Conservation (phyloP, 257 asterid genomes). For the Cordia subcordata region DNA sequence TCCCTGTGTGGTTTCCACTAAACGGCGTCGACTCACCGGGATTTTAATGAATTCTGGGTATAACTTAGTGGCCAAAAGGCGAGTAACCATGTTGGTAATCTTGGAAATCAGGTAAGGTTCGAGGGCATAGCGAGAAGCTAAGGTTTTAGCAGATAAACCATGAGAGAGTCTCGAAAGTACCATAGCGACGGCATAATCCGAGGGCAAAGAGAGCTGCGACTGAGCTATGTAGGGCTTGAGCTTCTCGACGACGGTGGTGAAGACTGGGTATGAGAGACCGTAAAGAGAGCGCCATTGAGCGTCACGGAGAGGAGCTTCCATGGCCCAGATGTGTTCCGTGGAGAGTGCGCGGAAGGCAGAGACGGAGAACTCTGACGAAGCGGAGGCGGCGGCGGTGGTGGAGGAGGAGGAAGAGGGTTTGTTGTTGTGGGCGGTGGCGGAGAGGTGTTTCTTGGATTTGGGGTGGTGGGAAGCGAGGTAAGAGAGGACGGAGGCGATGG, state of each 20-base stretch:
- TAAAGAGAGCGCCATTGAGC: slow-evolving; percentile 95
- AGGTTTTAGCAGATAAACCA: slow-evolving; percentile 68
- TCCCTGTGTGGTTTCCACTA: slow-evolving; percentile 80
- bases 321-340: slow-evolving; percentile 93
- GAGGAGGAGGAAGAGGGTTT: slow-evolving; percentile 46
- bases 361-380: slow-evolving; percentile 62
- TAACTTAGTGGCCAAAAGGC: slow-evolving; percentile 89
- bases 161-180: slow-evolving; percentile 85
- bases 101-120: slow-evolving; percentile 95
- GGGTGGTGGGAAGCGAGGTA: slow-evolving; percentile 69
- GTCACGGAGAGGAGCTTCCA: slow-evolving; percentile 94
- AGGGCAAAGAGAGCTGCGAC: slow-evolving; percentile 91
- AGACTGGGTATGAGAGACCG: slow-evolving; percentile 89
- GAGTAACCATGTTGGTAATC: slow-evolving; percentile 93
- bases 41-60: slow-evolving; percentile 88
- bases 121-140: slow-evolving; percentile 82
- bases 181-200: slow-evolving; percentile 99
- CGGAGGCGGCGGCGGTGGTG: slow-evolving; percentile 20
- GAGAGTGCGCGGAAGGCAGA: slow-evolving; percentile 97
- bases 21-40: slow-evolving; percentile 70
- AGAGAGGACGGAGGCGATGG: slow-evolving; percentile 92
- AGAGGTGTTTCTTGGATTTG: slow-evolving; percentile 17
- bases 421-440: slow-evolving; percentile 28
- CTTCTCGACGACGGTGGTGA: slow-evolving; percentile 89
- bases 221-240: slow-evolving; percentile 90